These are phyloP conservation scores for Xylariaceae sp. DNA, from an alignment of 2,329 filamentous ascomycete species.

Conservation along the genomic window DNA sequence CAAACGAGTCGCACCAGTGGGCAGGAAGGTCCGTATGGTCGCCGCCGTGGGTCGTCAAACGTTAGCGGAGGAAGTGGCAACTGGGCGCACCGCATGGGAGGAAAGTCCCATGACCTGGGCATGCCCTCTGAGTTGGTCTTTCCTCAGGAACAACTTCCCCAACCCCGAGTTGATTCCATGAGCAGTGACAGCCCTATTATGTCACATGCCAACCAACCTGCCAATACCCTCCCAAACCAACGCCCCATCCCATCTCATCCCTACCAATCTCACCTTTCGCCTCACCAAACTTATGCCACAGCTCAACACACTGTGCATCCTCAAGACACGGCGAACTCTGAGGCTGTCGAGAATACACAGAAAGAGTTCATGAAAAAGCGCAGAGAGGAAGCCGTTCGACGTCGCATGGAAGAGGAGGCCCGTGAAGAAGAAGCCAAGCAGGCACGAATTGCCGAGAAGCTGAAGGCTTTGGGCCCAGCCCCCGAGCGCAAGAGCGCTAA, in stretches of 20 bases:
- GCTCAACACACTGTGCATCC: conserved; percentile 36
- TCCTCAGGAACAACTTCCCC: conserved; percentile 29
- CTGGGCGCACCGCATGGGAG: conserved; percentile 53
- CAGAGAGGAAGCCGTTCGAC: conserved; percentile 64
- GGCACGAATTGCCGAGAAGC: conserved; percentile 67
- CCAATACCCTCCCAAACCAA: conserved; percentile 21
- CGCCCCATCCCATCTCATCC: conserved; percentile 30
- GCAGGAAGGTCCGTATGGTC: conserved; percentile 65
- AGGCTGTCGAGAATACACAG: conserved; percentile 55
- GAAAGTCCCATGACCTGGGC: conserved; percentile 41
- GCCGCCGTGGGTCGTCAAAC: conserved; percentile 83
- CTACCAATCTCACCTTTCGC: conserved; percentile 44
- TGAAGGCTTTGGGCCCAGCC: conserved; percentile 65
- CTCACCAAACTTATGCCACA: conserved; percentile 38
- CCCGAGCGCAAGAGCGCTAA: conserved; percentile 57
- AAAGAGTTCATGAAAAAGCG: conserved; percentile 71
- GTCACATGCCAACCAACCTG: conserved; percentile 39
- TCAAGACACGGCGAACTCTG: conserved; percentile 29
- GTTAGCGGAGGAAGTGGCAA: conserved; percentile 81
- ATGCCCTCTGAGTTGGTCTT: conserved; percentile 38
- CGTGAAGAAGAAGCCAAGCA: conserved; percentile 68
- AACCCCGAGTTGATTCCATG: conserved; percentile 43
- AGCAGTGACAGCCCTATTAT: conserved; percentile 50
- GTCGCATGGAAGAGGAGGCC: conserved; percentile 63
- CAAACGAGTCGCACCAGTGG: conserved; percentile 68